A percentile compares a stretch with the other conserved stretches of the same genome.
Conservation (phyloP, 805 yeast genomes). For the Barnettozyma sucrosica region DNA sequence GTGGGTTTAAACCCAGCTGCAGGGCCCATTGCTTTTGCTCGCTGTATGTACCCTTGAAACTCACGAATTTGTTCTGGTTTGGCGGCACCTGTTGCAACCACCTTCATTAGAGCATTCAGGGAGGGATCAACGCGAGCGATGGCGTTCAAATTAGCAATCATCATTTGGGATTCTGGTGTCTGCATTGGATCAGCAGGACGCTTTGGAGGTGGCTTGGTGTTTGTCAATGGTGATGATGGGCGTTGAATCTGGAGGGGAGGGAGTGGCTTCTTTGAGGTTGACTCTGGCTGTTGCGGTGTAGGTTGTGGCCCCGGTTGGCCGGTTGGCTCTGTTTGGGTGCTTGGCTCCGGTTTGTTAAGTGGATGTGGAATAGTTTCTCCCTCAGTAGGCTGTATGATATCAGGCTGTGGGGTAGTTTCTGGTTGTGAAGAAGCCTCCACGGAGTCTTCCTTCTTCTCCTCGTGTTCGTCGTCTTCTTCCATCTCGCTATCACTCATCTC, state of each 20-base stretch:
- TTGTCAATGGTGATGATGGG: constrained; percentile 1
- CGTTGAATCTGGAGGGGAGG: constrained; percentile 15
- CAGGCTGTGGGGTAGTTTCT: constrained; percentile 4
- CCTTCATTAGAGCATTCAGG: constrained; percentile 68
- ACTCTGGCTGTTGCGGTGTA: not conserved
- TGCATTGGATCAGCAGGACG: constrained; percentile 38
- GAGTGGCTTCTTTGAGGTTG: constrained; percentile 8
- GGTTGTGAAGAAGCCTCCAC: constrained; percentile 3
- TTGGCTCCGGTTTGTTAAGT: not conserved
- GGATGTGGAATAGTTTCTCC: too few relatives aligned
- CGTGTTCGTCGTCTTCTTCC: constrained; percentile 3
- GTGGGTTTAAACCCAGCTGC: constrained; percentile 34
- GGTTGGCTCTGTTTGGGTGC: not conserved
- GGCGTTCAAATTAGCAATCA: constrained; percentile 79
- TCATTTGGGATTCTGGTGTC: constrained; percentile 63
- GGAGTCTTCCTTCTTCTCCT: constrained; percentile 11
- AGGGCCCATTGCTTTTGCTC: constrained; percentile 71
- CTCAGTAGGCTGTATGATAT: not conserved
- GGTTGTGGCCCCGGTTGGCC: not conserved
- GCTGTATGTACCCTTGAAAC: constrained; percentile 75
- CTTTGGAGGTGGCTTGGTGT: constrained; percentile 19
- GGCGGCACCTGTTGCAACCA: constrained; percentile 82
- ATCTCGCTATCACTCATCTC: not conserved
- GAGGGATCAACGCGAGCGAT: constrained; percentile 72
- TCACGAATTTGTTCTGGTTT: constrained; percentile 61